Evolutionary conservation across 106 monocot species (phyloP).

Genomic region (Dioscorea alata): DNA sequence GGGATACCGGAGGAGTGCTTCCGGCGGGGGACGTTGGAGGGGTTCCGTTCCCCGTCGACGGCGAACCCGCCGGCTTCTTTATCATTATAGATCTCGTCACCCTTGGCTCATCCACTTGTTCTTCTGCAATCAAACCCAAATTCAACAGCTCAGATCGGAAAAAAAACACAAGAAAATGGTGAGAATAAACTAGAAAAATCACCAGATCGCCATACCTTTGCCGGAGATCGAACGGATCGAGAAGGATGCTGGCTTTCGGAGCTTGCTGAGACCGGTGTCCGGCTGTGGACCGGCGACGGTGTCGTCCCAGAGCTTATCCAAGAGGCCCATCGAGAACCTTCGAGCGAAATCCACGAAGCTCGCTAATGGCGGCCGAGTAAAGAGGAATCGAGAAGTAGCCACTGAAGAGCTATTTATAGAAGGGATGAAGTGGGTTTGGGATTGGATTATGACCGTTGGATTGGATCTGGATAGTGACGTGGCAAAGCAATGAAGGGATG

Average conservation of each 20-base stretch:
- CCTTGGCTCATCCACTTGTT: conserved; percentile 37
- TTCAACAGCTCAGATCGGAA: background rate
- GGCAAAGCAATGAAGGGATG: no score
- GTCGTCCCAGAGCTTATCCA: conserved; percentile 46
- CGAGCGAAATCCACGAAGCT: background rate
- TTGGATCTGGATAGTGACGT: no score
- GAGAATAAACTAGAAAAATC: background rate
- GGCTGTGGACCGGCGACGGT: conserved; percentile 37
- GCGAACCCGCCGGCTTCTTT: conserved; percentile 63
- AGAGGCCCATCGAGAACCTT: conserved; percentile 18
- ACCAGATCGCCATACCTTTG: background rate
- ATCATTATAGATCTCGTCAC: conserved; percentile 97
- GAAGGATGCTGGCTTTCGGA: conserved; percentile 21
- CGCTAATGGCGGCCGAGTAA: background rate
- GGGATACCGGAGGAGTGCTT: conserved; percentile 77
- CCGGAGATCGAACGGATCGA: conserved; percentile 2
- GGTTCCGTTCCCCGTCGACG: conserved; percentile 45
- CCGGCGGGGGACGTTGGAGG: conserved; percentile 66
- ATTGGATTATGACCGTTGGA: no score
- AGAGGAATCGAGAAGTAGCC: background rate
- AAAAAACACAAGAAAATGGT: background rate
- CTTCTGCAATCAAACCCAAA: background rate
- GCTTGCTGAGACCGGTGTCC: conserved; percentile 27
- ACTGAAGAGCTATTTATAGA: no score
- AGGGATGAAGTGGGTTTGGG: no score